Conservation (phyloP, 179 eudicot species). For the Pouteria campechiana region DNA sequence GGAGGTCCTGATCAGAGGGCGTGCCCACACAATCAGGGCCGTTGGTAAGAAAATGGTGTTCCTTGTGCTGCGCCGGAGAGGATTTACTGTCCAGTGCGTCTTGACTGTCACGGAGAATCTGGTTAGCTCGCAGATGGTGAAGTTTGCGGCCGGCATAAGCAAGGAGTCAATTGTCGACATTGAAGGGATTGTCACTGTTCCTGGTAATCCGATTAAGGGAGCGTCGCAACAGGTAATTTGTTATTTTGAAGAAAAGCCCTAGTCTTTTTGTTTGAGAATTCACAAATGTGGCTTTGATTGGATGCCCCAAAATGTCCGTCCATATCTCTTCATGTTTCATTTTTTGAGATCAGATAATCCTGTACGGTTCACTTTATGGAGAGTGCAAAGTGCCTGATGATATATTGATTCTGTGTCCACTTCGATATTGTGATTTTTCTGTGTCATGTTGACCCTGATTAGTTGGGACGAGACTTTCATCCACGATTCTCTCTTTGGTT, state of each 20-base stretch:
- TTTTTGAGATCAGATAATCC: no score
- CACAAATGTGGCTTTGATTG: not conserved
- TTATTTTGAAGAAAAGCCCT: no score
- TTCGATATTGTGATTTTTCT: no score
- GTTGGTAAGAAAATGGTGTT: constrained; percentile 88
- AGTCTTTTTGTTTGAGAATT: not conserved
- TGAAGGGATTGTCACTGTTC: constrained; percentile 50
- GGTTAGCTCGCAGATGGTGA: constrained; percentile 72
- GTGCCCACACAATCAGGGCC: constrained; percentile 57
- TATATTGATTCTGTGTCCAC: no score
- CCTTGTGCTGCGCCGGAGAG: constrained; percentile 48
- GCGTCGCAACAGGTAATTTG: constrained; percentile 55
- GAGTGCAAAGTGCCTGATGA: no score
- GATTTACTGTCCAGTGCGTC: constrained; percentile 74
- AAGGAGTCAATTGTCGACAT: constrained; percentile 55
- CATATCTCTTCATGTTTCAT: not conserved
- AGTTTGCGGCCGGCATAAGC: constrained; percentile 39
- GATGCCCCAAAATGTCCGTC: not conserved
- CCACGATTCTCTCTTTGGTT: no score
- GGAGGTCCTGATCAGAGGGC: constrained; percentile 46
- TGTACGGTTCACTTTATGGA: no score
- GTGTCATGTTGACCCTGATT: no score
- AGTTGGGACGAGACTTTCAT: no score
- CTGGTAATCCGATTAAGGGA: constrained; percentile 41
- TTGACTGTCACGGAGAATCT: constrained; percentile 36